These are phyloP conservation scores for Fusarium subglutinans DNA, from an alignment of 2,329 filamentous ascomycete genomes.

Conservation along the genomic window DNA sequence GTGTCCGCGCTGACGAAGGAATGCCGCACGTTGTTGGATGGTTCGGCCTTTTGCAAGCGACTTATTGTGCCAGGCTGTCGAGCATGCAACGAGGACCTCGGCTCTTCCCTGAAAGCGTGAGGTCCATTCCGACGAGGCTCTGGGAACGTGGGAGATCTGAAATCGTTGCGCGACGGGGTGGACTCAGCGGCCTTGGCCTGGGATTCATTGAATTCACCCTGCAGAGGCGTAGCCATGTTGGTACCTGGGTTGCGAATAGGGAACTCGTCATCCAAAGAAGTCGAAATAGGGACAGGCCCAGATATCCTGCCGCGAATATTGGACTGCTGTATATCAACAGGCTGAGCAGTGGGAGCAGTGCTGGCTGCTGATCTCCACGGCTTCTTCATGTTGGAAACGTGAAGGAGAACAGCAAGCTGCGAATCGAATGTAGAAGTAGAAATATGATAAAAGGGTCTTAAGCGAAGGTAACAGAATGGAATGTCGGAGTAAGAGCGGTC, in stretches of 20 bases:
- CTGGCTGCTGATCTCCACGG: constrained; percentile 58
- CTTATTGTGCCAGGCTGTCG: constrained; percentile 21
- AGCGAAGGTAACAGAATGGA: constrained; percentile 23
- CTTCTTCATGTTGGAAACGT: constrained; percentile 49
- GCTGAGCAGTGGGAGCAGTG: constrained; percentile 41
- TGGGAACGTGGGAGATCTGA: constrained; percentile 26
- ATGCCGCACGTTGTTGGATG: constrained; percentile 55
- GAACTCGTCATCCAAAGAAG: constrained; percentile 62
- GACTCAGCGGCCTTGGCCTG: constrained; percentile 16
- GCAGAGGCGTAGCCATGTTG: constrained; percentile 48
- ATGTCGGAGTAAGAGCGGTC: constrained; percentile 22
- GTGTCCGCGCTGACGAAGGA: constrained; percentile 57
- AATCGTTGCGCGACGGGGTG: constrained; percentile 10
- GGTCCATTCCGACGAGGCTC: constrained; percentile 27
- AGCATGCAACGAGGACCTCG: constrained; percentile 13
- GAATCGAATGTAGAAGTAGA: constrained; percentile 1
- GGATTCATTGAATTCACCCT: constrained; percentile 37
- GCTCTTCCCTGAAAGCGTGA: constrained; percentile 18
- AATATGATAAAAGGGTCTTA: constrained; percentile 10
- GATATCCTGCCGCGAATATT: constrained; percentile 68
- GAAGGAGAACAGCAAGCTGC: neutral
- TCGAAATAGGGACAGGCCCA: constrained; percentile 66
- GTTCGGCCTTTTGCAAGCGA: constrained; percentile 37
- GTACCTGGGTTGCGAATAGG: constrained; percentile 57
- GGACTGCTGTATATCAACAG: constrained; percentile 51